A percentile compares a stretch with the other conserved stretches of the same genome.
Evolutionary conservation across 345 rosid genomes (phyloP).

Genomic region (Boechera retrofracta): DNA sequence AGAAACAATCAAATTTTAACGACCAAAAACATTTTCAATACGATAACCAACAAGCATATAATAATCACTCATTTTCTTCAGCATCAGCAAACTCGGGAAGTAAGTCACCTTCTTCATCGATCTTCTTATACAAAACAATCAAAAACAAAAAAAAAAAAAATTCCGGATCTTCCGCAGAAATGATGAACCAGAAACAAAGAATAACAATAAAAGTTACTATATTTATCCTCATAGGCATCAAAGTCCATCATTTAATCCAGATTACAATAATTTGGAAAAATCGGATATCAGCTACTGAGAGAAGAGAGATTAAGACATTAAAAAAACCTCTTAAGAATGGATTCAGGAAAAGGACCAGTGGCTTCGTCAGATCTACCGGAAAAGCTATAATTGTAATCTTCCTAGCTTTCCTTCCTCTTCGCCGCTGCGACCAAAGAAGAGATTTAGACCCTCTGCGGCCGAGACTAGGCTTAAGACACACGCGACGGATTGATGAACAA

Average conservation of each 20-base stretch:
- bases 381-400: constrained; percentile 63
- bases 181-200: neutral
- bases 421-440: constrained; percentile 52
- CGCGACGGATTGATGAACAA: constrained; percentile 28
- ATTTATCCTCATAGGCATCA: neutral
- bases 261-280: neutral
- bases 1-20: constrained; percentile 22
- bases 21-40: neutral
- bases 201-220: neutral
- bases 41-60: neutral
- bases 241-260: neutral
- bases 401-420: constrained; percentile 53
- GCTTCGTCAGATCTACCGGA: constrained; percentile 62
- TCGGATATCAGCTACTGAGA: too few species aligned
- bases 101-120: constrained; percentile 80
- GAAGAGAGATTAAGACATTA: neutral
- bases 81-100: constrained; percentile 87
- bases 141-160: neutral
- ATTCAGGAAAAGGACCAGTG: constrained; percentile 85
- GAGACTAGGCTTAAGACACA: constrained; percentile 27
- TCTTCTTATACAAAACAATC: constrained; percentile 64
- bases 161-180: constrained; percentile 7
- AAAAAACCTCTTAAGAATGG: constrained; percentile 69
- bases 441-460: constrained; percentile 47
- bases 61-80: constrained; percentile 67